Evolutionary conservation across 345 rosid genomes (phyloP), one percentile per base, ranked within the genome.

Genomic region (Salix arbutifolia): DNA sequence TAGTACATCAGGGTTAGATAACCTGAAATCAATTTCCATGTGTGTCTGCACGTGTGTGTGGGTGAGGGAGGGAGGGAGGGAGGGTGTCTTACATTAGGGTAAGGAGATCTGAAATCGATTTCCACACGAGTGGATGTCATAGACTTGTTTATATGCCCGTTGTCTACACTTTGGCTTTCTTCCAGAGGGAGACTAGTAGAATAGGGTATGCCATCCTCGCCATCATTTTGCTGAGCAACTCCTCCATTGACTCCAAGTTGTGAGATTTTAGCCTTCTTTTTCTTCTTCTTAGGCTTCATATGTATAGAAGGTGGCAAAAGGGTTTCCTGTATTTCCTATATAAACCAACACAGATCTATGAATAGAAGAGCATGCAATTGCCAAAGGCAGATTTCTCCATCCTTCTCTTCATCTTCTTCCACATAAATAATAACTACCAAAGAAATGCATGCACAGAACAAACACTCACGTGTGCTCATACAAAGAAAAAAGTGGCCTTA

Each of bases 251-350:
- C 73, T 73, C 80, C 86, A 8, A 83, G 23, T 70, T 74, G 74
- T 60, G 87, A 77, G 66, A 71, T 65, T 71, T 83, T 83, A 25
- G 65, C 82, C 74, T 82, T 90, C 78, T 50, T 62, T 74, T 74
- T 78, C 56, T 60, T 78, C 8, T 74, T 78, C 67, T 58, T 73
- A 25, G 81, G 84, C 7, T 62, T 58, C 78, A 95, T 89, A 80
- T 90, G 95, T 13, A 88, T 87, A 69, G 91, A 71, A 82, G 96
- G 92, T 9, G 99, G 97, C 90, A 93, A 81, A 77, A 90, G 90
- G 74, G 77, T 86, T 72, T 89, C 92, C 79, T 93, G 99, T 76
- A 90, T 90, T 9, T 84, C 96, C 99, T 92, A 86, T 76, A 71
- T 42, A 8, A 52, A 37, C 17, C 37, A 38, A 62, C 6, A 37